phyloP scores from a whole-genome alignment of 768 basidiomycete species.

The Leccinum subgranulosum region DNA sequence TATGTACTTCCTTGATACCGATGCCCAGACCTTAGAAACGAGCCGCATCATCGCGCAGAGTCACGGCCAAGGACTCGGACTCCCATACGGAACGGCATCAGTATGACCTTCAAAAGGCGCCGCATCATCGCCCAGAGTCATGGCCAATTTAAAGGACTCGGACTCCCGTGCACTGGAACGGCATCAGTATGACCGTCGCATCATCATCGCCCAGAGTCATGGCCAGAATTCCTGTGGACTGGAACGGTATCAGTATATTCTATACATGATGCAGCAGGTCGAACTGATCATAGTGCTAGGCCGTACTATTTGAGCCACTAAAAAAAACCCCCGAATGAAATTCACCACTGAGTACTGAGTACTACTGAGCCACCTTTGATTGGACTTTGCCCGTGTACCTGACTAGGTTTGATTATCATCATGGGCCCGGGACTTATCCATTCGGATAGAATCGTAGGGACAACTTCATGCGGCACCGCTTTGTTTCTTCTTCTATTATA shows the following conservation, averaged over 20 bases:
- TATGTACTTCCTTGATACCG: background rate
- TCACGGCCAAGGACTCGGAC: too few species aligned
- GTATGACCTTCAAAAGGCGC: too few species aligned
- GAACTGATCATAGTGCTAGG: background rate
- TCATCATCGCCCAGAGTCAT: too few species aligned
- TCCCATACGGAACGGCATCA: too few species aligned
- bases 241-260: background rate
- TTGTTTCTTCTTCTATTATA: background rate
- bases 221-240: too few species aligned
- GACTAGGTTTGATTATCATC: background rate
- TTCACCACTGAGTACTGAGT: too few species aligned
- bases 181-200: too few species aligned
- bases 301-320: background rate
- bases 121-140: too few species aligned
- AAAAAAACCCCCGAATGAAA: background rate
- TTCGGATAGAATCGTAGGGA: slow-evolving; percentile 5
- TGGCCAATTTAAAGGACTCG: too few species aligned
- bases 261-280: background rate
- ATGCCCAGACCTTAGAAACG: background rate
- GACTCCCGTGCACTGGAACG: too few species aligned
- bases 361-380: background rate
- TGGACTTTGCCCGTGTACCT: background rate
- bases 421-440: background rate
- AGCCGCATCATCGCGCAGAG: background rate
- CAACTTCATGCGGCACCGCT: background rate